Conservation (phyloP, 2,329 filamentous ascomycete species). For the Colletotrichum phormii region DNA sequence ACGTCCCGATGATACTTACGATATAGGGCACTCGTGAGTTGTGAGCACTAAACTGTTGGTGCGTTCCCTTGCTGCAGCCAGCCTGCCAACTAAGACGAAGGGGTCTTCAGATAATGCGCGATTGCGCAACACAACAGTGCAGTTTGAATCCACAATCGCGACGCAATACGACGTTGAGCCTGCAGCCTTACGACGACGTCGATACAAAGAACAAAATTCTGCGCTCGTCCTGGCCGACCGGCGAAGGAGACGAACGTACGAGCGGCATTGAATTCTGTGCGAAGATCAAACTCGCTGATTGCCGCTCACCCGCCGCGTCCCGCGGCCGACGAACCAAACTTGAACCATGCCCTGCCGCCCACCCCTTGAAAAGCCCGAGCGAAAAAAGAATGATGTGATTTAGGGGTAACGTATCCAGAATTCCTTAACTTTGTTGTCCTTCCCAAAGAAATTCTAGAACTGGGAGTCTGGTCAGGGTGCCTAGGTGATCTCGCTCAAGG, state of each 20-base stretch:
- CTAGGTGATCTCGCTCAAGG: neutral
- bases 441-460: neutral
- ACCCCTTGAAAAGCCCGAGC: neutral
- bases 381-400: neutral
- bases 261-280: neutral
- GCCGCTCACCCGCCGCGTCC: neutral
- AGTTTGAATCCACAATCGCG: neutral
- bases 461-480: neutral
- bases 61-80: neutral
- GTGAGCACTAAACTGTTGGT: neutral
- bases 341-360: neutral
- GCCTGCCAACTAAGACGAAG: neutral
- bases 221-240: neutral
- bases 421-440: neutral
- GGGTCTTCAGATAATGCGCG: neutral
- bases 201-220: no score
- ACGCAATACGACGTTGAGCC: neutral
- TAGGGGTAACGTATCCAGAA: neutral
- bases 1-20: neutral
- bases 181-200: neutral
- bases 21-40: neutral
- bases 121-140: neutral
- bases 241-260: constrained; percentile 1
- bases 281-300: constrained; percentile 13
- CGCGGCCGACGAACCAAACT: neutral